A percentile compares a stretch with the other conserved stretches of the same genome.
These are phyloP conservation scores for Pythium graminicola DNA, from an alignment of 352 stramenopile genomes.

Conservation along the genomic window DNA sequence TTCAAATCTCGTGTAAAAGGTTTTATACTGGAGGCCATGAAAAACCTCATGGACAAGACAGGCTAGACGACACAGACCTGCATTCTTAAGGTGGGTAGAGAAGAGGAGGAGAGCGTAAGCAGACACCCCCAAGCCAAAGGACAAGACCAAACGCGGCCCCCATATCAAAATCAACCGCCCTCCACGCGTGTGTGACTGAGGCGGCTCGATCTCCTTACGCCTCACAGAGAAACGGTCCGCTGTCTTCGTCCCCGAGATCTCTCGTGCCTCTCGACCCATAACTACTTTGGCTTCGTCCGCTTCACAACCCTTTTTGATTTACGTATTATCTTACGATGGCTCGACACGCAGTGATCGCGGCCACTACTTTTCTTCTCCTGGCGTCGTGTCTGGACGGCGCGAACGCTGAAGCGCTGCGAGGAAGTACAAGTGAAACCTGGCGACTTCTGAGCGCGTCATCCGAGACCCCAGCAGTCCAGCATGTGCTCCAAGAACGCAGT, in stretches of 20 bases:
- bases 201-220: not conserved
- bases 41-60: constrained; percentile 20
- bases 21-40: not conserved
- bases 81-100: constrained; percentile 11
- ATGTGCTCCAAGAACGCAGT: constrained; percentile 28
- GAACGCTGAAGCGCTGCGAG: constrained; percentile 7
- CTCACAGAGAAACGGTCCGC: not conserved
- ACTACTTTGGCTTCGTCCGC: no score
- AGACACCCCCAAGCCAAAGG: not conserved
- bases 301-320: no score
- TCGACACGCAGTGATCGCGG: constrained; percentile 15
- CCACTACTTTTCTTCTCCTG: not conserved
- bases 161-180: constrained; percentile 6
- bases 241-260: not conserved
- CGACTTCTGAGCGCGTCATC: constrained; percentile 8
- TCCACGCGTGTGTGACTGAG: not conserved
- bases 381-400: constrained; percentile 2
- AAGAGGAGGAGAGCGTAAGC: constrained; percentile 7
- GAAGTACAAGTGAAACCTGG: constrained; percentile 16
- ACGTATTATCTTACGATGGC: constrained; percentile 9
- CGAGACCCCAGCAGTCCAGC: not conserved
- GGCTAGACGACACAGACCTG: constrained; percentile 10
- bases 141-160: not conserved
- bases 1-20: no score
- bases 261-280: not conserved